These are phyloP conservation scores for Fusarium anthophilum DNA, from an alignment of 2,329 filamentous ascomycete species.

Conservation along the genomic window DNA sequence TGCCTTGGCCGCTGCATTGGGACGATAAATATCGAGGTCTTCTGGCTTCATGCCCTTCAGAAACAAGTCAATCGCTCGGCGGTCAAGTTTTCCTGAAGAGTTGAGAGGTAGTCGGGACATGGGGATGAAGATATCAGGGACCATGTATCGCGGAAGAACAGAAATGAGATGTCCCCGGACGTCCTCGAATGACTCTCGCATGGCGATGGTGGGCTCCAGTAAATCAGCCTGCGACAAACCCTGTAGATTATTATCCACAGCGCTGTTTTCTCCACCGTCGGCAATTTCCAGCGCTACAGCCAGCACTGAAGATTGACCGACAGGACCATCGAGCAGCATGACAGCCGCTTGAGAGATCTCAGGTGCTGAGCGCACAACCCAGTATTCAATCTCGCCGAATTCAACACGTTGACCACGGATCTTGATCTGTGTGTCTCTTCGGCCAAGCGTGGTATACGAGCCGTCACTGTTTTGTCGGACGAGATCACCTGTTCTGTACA, in stretches of 20 bases:
- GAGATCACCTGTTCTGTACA: conserved; percentile 3
- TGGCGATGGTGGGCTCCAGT: not conserved
- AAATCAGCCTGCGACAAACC: not conserved
- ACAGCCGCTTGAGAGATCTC: not conserved
- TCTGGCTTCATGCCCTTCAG: not conserved
- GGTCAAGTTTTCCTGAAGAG: not conserved
- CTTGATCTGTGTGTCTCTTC: not conserved
- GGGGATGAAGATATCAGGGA: not conserved
- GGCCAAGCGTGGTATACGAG: not conserved
- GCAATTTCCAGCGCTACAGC: not conserved
- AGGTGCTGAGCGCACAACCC: not conserved
- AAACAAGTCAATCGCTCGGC: not conserved
- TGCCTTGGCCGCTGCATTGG: not conserved
- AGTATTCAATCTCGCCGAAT: conserved; percentile 1
- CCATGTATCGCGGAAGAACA: not conserved
- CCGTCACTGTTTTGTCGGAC: not conserved
- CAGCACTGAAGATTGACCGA: not conserved
- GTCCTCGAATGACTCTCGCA: not conserved
- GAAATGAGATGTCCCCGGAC: not conserved
- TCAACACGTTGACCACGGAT: not conserved
- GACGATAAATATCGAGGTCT: not conserved
- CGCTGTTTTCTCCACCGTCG: not conserved
- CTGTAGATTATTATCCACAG: not conserved
- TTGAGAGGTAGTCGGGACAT: not conserved
- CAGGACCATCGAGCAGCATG: not conserved